Evolutionary conservation across 2,329 filamentous ascomycete species (phyloP).

Genomic region (Chaetothyriales sp.): DNA sequence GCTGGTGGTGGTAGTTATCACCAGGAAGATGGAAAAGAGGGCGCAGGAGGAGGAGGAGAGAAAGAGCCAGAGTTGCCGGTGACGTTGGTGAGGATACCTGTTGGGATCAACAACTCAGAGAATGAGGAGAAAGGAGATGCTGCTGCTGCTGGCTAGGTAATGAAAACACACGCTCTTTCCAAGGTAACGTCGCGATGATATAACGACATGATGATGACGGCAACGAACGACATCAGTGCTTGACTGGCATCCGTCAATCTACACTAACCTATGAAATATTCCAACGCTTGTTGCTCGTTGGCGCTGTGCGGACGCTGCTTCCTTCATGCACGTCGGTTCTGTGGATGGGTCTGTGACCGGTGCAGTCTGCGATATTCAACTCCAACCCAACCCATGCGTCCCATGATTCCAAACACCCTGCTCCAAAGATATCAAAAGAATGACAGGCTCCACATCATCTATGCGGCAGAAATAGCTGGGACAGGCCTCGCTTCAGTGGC

Average conservation of each 20-base stretch:
- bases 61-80: conserved; percentile 8
- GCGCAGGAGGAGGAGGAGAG: background rate
- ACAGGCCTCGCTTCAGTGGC: background rate
- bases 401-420: background rate
- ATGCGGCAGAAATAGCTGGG: background rate
- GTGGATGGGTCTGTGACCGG: too few relatives aligned
- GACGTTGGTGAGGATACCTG: conserved; percentile 16
- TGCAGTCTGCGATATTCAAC: background rate
- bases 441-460: background rate
- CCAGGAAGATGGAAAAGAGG: background rate
- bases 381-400: background rate
- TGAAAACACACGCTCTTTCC: background rate
- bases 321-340: background rate
- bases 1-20: background rate
- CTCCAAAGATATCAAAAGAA: background rate
- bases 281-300: background rate
- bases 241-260: background rate
- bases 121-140: background rate
- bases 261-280: background rate
- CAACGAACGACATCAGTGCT: background rate
- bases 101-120: conserved; percentile 4
- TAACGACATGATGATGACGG: background rate
- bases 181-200: background rate
- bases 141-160: background rate
- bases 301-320: background rate